Percentiles rank a stretch among this genome's conserved stretches.
Conservation (phyloP, 176 grass and related monocot genomes). For the Raddia guianensis region DNA sequence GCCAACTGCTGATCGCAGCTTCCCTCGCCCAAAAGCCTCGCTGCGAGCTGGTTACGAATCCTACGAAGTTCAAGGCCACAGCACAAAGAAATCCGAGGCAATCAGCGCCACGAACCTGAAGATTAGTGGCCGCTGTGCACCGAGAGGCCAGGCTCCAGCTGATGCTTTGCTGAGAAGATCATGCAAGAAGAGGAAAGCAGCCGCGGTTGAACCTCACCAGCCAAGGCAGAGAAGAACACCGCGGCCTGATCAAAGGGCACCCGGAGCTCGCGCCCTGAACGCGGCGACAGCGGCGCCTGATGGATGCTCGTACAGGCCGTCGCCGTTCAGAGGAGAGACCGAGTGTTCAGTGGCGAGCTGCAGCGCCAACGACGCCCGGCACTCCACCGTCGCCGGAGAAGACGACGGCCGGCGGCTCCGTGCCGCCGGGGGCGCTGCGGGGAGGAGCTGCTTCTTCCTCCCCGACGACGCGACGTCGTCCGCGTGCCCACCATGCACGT, state of each 20-base stretch:
- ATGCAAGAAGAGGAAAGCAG: constrained; percentile 58
- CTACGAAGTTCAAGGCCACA: not conserved
- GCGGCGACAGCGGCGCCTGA: not conserved
- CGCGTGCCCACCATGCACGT: constrained; percentile 42
- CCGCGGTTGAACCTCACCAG: constrained; percentile 8
- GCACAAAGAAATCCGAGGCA: constrained; percentile 10
- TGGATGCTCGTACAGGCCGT: constrained; percentile 20
- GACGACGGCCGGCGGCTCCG: not conserved
- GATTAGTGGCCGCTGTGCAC: not conserved
- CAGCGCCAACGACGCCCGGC: constrained; percentile 41
- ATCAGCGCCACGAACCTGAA: not conserved
- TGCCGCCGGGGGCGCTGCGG: not conserved
- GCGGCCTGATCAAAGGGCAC: not conserved
- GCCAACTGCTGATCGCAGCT: not conserved
- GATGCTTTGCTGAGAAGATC: not conserved
- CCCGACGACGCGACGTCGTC: constrained; percentile 63
- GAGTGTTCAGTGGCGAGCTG: constrained; percentile 81
- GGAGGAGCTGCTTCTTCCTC: constrained; percentile 5
- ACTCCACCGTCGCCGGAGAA: not conserved
- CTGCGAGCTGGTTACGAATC: not conserved
- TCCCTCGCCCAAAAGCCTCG: not conserved
- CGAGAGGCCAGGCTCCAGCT: not conserved
- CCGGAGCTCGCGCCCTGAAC: constrained; percentile 9
- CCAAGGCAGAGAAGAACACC: constrained; percentile 9
- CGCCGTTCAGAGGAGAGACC: constrained; percentile 42